phyloP scores from a whole-genome alignment of 176 grass and related monocot genomes.

The Carex cristatella region DNA sequence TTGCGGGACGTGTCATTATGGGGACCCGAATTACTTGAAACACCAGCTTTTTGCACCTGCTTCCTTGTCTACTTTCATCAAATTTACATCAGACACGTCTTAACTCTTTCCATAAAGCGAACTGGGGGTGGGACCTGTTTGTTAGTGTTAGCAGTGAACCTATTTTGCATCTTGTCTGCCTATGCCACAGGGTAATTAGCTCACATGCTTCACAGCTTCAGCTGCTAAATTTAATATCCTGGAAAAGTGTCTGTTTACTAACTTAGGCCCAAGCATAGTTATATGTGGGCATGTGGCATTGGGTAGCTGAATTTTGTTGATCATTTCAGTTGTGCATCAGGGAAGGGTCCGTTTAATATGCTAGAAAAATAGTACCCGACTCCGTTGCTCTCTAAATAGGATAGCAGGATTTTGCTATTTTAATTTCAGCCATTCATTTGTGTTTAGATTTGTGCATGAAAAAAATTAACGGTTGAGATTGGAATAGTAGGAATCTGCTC shows the following conservation, averaged over 20 bases:
- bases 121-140: neutral
- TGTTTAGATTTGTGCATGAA: too few species aligned
- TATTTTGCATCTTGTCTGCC: neutral
- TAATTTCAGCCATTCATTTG: too few species aligned
- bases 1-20: neutral
- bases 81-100: neutral
- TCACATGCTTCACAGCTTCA: conserved; percentile 6
- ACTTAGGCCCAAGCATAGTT: neutral
- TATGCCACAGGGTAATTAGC: neutral
- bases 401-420: too few species aligned
- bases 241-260: neutral
- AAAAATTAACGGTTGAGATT: too few species aligned
- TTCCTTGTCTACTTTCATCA: neutral
- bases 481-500: too few species aligned
- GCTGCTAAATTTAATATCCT: neutral
- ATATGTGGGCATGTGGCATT: too few species aligned
- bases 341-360: neutral
- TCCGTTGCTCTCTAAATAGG: too few species aligned
- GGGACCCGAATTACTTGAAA: neutral
- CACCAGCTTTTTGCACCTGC: neutral
- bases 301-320: neutral
- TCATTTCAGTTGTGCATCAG: neutral
- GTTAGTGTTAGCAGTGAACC: conserved; percentile 6
- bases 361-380: neutral
- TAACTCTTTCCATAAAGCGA: neutral